Evolutionary conservation across 2,329 filamentous ascomycete species (phyloP).

Genomic region (Cordyceps fumosorosea): DNA sequence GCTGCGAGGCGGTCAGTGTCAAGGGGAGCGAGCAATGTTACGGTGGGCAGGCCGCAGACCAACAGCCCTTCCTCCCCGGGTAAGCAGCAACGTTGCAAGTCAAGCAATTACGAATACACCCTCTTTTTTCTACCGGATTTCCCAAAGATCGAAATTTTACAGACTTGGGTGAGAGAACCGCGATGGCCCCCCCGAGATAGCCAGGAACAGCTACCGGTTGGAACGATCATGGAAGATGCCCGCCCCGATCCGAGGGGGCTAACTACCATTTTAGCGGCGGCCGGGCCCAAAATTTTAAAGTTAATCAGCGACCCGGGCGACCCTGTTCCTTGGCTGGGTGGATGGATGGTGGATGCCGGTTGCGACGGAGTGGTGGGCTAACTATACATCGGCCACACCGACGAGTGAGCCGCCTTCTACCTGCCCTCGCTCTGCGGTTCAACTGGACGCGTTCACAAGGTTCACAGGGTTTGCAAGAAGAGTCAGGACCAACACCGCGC

Average conservation of each 20-base stretch:
- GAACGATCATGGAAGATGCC: conserved; percentile 4
- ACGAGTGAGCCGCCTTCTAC: background rate
- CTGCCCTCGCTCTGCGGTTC: background rate
- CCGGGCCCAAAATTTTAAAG: background rate
- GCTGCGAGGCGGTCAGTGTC: no score
- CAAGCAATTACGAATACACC: no score
- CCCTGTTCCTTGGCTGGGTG: background rate
- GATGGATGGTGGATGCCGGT: background rate
- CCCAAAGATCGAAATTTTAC: no score
- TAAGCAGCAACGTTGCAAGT: no score
- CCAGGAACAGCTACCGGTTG: background rate
- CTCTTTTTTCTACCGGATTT: background rate
- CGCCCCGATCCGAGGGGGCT: background rate
- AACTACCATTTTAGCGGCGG: background rate
- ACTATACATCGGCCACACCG: background rate
- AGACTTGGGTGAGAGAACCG: background rate
- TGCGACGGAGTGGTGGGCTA: background rate
- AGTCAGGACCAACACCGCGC: background rate
- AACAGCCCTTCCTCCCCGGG: no score
- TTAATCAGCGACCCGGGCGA: background rate
- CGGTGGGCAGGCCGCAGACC: no score
- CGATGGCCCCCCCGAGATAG: background rate
- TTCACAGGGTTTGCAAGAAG: background rate
- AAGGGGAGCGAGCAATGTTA: no score
- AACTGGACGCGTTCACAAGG: no score